Evolutionary conservation across 164 flowering plant species (phyloP).

Genomic region (Vitis rupestris): DNA sequence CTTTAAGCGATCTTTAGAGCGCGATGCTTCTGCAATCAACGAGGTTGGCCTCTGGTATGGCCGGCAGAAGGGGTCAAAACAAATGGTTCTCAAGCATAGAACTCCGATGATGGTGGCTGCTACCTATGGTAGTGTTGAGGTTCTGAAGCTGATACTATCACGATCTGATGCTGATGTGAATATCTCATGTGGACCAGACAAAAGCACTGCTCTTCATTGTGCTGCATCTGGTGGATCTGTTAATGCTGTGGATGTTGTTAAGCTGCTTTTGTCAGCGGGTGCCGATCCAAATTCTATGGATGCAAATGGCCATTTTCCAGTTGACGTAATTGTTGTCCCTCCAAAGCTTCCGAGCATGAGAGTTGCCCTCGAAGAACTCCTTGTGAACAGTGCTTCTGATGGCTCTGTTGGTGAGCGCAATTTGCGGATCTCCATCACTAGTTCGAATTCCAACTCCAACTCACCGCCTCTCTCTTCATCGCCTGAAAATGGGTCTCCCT

Average conservation of each 20-base stretch:
- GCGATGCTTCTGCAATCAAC: slow-evolving; percentile 25
- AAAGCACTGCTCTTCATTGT: slow-evolving; percentile 58
- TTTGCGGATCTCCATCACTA: slow-evolving; percentile 17
- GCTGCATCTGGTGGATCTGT: slow-evolving; percentile 55
- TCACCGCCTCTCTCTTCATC: slow-evolving; percentile 27
- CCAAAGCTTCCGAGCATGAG: slow-evolving; percentile 27
- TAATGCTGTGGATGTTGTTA: slow-evolving; percentile 35
- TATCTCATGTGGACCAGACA: slow-evolving; percentile 34
- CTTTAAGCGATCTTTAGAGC: slow-evolving; percentile 23
- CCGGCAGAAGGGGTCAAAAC: slow-evolving; percentile 40
- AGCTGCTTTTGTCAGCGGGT: slow-evolving; percentile 40
- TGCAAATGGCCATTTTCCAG: slow-evolving; percentile 41
- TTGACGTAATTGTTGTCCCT: slow-evolving; percentile 44
- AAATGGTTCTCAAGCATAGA: slow-evolving; percentile 38
- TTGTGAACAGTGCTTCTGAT: slow-evolving; percentile 11
- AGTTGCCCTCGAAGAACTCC: slow-evolving; percentile 33
- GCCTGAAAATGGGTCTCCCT: slow-evolving; percentile 22
- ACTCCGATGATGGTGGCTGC: slow-evolving; percentile 64
- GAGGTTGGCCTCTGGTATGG: slow-evolving; percentile 47
- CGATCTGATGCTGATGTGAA: slow-evolving; percentile 37
- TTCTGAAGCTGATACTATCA: slow-evolving; percentile 32
- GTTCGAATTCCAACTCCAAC: slow-evolving; percentile 20
- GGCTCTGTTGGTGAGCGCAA: slow-evolving; percentile 16
- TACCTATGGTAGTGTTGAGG: slow-evolving; percentile 47
- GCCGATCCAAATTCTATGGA: slow-evolving; percentile 40